phyloP scores from a whole-genome alignment of 345 rosid species.

The Anastatica hierochuntica region DNA sequence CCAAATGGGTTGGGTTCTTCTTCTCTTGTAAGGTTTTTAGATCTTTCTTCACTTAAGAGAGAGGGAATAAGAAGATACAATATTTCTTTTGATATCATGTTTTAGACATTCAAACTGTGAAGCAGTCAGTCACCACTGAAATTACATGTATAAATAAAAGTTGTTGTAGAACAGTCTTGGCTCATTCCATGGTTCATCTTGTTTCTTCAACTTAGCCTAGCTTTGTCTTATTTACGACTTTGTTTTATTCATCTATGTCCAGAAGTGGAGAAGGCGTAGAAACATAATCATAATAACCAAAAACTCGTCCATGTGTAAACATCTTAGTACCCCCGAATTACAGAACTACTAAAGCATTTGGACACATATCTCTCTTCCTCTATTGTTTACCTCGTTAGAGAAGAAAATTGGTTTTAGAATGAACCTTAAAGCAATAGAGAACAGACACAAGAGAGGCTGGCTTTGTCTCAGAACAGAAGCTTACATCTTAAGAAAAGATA shows the following conservation, averaged over 20 bases:
- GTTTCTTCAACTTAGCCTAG: not conserved
- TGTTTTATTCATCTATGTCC: not conserved
- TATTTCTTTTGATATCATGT: too few relatives aligned
- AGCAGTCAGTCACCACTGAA: not conserved
- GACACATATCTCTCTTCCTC: conserved; percentile 4
- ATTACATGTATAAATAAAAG: not conserved
- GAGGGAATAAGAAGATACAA: conserved; percentile 3
- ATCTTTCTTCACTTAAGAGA: conserved; percentile 15
- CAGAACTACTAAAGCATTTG: conserved; percentile 10
- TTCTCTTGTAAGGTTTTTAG: conserved; percentile 3
- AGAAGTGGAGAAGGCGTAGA: not conserved
- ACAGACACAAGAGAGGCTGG: conserved; percentile 11
- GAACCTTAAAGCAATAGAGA: conserved; percentile 11
- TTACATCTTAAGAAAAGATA: not conserved
- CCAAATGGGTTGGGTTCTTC: not conserved
- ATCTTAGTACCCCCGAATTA: not conserved
- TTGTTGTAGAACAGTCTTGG: too few relatives aligned
- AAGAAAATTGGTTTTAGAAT: conserved; percentile 15
- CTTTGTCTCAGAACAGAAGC: conserved; percentile 12
- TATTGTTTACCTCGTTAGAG: not conserved
- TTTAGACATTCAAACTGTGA: not conserved
- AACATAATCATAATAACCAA: not conserved
- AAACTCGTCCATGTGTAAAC: conserved; percentile 7
- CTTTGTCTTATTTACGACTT: not conserved
- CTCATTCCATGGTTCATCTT: too few relatives aligned